Percentiles rank a stretch among this genome's conserved stretches.
Evolutionary conservation across 1,139 yeast species (phyloP).

Genomic region (Zygosaccharomyces pseudobailii): DNA sequence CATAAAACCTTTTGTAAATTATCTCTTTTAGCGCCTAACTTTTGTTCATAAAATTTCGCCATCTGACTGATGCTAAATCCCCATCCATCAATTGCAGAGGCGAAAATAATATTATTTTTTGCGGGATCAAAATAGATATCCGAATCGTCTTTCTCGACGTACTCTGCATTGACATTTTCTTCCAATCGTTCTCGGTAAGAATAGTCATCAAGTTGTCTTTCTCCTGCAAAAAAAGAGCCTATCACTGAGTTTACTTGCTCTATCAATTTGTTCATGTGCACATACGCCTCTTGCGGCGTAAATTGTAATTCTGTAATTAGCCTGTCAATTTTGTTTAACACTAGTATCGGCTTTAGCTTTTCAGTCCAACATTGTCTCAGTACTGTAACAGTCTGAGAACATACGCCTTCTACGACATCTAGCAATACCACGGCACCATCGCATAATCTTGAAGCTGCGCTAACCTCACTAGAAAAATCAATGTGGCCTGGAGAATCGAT

Average conservation of each 20-base stretch:
- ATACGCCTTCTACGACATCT: slow-evolving; percentile 97
- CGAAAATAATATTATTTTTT: slow-evolving; percentile 85
- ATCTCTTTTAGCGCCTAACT: slow-evolving; percentile 76
- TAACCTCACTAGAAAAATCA: slow-evolving; percentile 93
- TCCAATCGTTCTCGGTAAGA: slow-evolving; percentile 69
- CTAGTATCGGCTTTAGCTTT: slow-evolving; percentile 79
- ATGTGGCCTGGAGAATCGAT: slow-evolving; percentile 99
- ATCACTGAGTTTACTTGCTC: slow-evolving; percentile 95
- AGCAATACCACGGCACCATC: slow-evolving; percentile 95
- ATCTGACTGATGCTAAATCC: slow-evolving; percentile 89
- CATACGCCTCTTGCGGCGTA: slow-evolving; percentile 80
- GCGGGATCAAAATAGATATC: slow-evolving; percentile 88
- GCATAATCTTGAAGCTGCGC: slow-evolving; percentile 90
- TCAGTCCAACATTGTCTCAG: slow-evolving; percentile 95
- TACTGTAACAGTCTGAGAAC: slow-evolving; percentile 94
- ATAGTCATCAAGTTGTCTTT: slow-evolving; percentile 85
- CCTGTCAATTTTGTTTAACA: slow-evolving; percentile 90
- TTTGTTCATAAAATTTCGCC: slow-evolving; percentile 79
- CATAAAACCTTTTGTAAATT: slow-evolving; percentile 83
- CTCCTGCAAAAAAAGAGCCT: slow-evolving; percentile 91
- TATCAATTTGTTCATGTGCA: slow-evolving; percentile 68
- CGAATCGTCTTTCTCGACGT: slow-evolving; percentile 72
- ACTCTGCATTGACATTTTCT: slow-evolving; percentile 49
- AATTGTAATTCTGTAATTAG: slow-evolving; percentile 75
- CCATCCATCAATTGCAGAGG: slow-evolving; percentile 97